Conservation (phyloP, 2,329 filamentous ascomycete species). For the Colletotrichum lentis region DNA sequence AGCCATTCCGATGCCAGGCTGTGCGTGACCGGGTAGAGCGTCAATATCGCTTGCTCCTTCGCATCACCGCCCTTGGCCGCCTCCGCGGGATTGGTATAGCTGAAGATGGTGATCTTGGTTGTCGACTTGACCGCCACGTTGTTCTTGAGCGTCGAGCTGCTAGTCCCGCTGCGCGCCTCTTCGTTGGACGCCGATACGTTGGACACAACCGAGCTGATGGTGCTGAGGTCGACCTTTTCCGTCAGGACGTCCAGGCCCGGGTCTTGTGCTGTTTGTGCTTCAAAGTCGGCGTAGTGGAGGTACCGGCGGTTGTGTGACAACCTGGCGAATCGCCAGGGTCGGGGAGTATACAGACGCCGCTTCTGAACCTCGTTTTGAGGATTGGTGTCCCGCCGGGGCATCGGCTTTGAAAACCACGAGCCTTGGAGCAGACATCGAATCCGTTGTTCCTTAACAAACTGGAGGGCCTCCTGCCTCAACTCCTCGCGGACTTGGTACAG, state of each 20-base stretch:
- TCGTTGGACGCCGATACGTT: constrained; percentile 78
- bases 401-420: constrained; percentile 78
- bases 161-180: constrained; percentile 56
- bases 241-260: constrained; percentile 77
- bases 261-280: constrained; percentile 67
- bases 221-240: constrained; percentile 86
- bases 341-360: constrained; percentile 56
- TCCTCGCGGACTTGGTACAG: constrained; percentile 90
- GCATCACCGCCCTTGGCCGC: constrained; percentile 45
- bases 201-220: constrained; percentile 91
- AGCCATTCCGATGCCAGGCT: constrained; percentile 94
- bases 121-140: constrained; percentile 56
- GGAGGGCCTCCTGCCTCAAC: constrained; percentile 86
- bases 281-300: constrained; percentile 89
- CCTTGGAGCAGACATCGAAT: constrained; percentile 88
- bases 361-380: constrained; percentile 46
- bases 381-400: constrained; percentile 50
- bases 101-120: constrained; percentile 93
- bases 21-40: constrained; percentile 82
- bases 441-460: constrained; percentile 97
- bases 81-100: constrained; percentile 62
- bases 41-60: constrained; percentile 78
- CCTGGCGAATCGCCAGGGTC: constrained; percentile 82
- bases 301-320: constrained; percentile 91
- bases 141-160: constrained; percentile 54